A percentile compares a stretch with the other conserved stretches of the same genome.
Evolutionary conservation across 2,329 filamentous ascomycete genomes (phyloP).

Genomic region (Claviceps sorghi): DNA sequence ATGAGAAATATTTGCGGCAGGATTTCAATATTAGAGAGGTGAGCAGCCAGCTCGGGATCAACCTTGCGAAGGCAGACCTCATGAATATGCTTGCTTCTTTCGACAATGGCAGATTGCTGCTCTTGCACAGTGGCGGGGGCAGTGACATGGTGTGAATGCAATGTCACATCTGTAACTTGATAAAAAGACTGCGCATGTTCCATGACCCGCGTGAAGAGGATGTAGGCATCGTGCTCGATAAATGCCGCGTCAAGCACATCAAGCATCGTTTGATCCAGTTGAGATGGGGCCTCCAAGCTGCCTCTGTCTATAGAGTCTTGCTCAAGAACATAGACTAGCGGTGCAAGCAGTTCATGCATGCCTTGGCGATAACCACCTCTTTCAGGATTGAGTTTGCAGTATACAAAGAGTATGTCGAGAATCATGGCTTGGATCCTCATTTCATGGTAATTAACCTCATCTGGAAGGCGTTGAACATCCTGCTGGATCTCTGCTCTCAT

Average conservation of each 20-base stretch:
- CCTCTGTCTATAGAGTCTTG: slow-evolving; percentile 57
- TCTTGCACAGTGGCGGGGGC: slow-evolving; percentile 13
- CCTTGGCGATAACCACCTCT: slow-evolving; percentile 89
- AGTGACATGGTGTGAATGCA: slow-evolving; percentile 7
- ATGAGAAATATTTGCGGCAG: slow-evolving; percentile 95
- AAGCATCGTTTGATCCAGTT: slow-evolving; percentile 38
- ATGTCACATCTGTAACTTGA: slow-evolving; percentile 36
- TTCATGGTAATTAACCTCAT: slow-evolving; percentile 79
- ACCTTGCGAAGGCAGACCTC: slow-evolving; percentile 62
- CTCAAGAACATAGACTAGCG: slow-evolving; percentile 72
- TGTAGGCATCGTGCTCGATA: slow-evolving; percentile 83
- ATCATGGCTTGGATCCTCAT: slow-evolving; percentile 65
- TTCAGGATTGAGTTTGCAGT: slow-evolving; percentile 79
- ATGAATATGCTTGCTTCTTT: slow-evolving; percentile 75
- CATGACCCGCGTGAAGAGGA: slow-evolving; percentile 78
- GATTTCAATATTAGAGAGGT: slow-evolving; percentile 72
- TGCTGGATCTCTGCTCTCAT: slow-evolving; percentile 81
- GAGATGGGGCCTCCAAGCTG: slow-evolving; percentile 17
- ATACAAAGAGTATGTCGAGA: slow-evolving; percentile 82
- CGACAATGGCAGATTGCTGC: slow-evolving; percentile 51
- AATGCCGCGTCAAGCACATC: slow-evolving; percentile 57
- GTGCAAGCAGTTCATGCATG: slow-evolving; percentile 92
- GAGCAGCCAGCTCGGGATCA: slow-evolving; percentile 69
- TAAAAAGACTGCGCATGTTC: slow-evolving; percentile 76
- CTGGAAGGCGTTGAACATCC: slow-evolving; percentile 86